These are phyloP conservation scores for Schwanniomyces vanrijiae DNA, from an alignment of 805 yeast genomes.

Conservation along the genomic window DNA sequence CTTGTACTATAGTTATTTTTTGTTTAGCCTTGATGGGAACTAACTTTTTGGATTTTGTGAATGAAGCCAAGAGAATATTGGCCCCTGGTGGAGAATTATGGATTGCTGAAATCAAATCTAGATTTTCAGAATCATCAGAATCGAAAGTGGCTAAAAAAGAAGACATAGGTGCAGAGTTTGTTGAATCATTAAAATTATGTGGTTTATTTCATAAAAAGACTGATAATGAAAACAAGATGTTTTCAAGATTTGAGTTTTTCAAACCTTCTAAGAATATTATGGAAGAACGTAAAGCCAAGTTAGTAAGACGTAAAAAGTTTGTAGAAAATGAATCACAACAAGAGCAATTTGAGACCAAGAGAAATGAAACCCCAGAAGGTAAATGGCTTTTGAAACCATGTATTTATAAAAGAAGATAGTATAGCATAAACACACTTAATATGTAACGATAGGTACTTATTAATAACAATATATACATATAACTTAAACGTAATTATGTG, in stretches of 20 bases:
- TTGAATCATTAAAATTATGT: conserved; percentile 65
- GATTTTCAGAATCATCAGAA: conserved; percentile 63
- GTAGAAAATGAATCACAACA: conserved; percentile 68
- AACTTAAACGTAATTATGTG: too few species aligned
- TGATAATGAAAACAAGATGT: conserved; percentile 88
- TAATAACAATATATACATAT: neutral
- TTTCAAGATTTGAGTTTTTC: conserved; percentile 90
- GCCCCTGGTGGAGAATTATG: conserved; percentile 93
- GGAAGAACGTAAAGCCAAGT: conserved; percentile 58
- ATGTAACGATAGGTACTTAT: neutral
- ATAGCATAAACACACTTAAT: neutral
- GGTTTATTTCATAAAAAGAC: conserved; percentile 90
- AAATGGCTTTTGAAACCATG: conserved; percentile 94
- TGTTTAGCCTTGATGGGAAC: conserved; percentile 98
- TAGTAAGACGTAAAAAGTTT: conserved; percentile 64
- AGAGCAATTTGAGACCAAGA: conserved; percentile 56
- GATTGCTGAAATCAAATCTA: conserved; percentile 96
- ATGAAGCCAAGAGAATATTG: conserved; percentile 84
- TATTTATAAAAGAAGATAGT: conserved; percentile 79
- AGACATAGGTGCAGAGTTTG: conserved; percentile 72
- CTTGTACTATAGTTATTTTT: conserved; percentile 86
- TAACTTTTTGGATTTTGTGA: conserved; percentile 85
- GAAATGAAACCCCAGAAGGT: conserved; percentile 66
- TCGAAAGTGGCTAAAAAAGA: conserved; percentile 30
- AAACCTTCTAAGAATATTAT: conserved; percentile 75